phyloP scores from a whole-genome alignment of 1,284 basidiomycete genomes.

The Thecaphora thlaspeos region DNA sequence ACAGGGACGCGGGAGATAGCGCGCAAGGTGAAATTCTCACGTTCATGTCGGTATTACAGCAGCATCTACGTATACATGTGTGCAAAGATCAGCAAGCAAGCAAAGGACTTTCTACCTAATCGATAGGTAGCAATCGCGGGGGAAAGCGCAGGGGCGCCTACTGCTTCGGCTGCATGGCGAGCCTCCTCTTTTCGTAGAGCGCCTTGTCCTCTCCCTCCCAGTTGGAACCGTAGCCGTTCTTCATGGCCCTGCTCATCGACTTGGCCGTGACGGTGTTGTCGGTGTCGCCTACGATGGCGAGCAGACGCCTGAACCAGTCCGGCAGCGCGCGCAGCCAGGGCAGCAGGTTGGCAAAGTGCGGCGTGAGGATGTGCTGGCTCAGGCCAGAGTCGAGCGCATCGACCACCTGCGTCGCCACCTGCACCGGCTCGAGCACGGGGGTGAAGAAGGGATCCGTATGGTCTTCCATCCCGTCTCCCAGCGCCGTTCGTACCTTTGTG shows the following conservation, averaged over 20 bases:
- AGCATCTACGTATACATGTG: too few species aligned
- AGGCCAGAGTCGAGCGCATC: constrained; percentile 47
- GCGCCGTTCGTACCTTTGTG: constrained; percentile 54
- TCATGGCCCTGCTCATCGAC: constrained; percentile 37
- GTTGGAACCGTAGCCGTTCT: constrained; percentile 50
- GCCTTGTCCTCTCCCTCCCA: constrained; percentile 41
- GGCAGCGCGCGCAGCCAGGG: constrained; percentile 44
- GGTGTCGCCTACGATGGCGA: constrained; percentile 47
- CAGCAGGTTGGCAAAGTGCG: constrained; percentile 39
- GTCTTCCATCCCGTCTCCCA: constrained; percentile 54
- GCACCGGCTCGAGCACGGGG: constrained; percentile 50
- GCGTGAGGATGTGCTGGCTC: constrained; percentile 47
- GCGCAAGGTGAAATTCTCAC: too few species aligned
- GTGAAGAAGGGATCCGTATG: constrained; percentile 48
- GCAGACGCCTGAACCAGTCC: constrained; percentile 43
- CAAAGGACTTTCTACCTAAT: too few species aligned
- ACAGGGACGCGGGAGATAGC: too few species aligned
- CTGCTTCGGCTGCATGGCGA: constrained; percentile 5
- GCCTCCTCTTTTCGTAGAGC: constrained; percentile 13
- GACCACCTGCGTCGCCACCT: constrained; percentile 45
- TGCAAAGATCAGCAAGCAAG: too few species aligned
- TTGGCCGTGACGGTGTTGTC: constrained; percentile 46
- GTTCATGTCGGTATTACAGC: too few species aligned
- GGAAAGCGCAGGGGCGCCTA: too few species aligned
- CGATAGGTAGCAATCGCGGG: too few species aligned